Evolutionary conservation across 352 stramenopile species (phyloP), one percentile per base, ranked within the genome.

Genomic region (Pythium coloratum): DNA sequence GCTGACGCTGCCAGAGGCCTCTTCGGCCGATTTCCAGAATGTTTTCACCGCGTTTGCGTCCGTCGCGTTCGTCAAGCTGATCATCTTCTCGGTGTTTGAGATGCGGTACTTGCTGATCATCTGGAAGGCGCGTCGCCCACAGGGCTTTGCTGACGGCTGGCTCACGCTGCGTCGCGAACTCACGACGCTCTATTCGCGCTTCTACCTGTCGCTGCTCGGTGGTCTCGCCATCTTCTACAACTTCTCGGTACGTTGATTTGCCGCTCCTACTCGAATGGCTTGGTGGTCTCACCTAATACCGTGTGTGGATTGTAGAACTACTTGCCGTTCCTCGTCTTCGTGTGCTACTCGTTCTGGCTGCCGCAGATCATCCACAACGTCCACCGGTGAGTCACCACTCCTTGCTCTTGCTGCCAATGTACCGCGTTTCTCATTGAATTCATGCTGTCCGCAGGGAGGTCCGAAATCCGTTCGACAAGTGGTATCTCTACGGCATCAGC

Each of bases 71-170:
- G 98, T 99, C 59, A 98, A 99, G 81, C 82, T 99, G 6, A 90
- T 99, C 54, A 98, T 99, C 58, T 99, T 99, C 71, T 99, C 95
- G 42, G 93, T 99, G 42, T 98, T 99, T 69, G 96, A 99, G 72
- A 99, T 99, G 93, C 97, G 98, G 26, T 99, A 98, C 73, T 81
- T 99, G 80, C 81, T 98, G 44, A 95, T 99, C 61, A 98, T 99
- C 33, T 98, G 96, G 74, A 97, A 99, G 67, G 93, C 97, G 1
- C 74, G 96, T 24, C 84, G 96, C 67, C 84, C 84, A 47, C 77
- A 97, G 67, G 90, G 84, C 60, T 92, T 96, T 55, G 82, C 82
- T 44, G 76, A 95, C n/a, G 89, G 89, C 16, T 97, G 86, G 88
- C 76, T 92, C 36, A 88, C 90, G 30, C 71, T 98, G 53, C 88